A percentile compares a stretch with the other conserved stretches of the same genome.
Conservation (phyloP, 805 yeast species). For the Allodekkera sacchari region DNA sequence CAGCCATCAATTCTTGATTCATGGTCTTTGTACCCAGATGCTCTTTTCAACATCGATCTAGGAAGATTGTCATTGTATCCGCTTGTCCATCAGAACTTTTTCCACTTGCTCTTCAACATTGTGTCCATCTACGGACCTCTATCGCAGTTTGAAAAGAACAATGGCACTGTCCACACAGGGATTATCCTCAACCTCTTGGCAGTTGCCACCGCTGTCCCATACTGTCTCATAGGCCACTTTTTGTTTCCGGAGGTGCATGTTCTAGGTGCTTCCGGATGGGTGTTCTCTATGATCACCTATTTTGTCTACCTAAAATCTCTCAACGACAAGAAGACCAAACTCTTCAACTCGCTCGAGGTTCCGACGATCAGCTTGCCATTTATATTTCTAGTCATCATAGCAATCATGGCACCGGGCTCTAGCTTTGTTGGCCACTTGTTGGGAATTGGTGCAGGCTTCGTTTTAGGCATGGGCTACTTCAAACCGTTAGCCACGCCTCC, state of each 20-base stretch:
- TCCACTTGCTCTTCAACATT: slow-evolving; percentile 57
- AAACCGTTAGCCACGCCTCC: slow-evolving; percentile 57
- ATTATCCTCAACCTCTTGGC: slow-evolving; percentile 67
- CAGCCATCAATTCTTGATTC: slow-evolving; percentile 22
- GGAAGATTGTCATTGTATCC: slow-evolving; percentile 64
- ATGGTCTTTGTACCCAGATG: slow-evolving; percentile 47
- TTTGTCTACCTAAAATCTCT: slow-evolving; percentile 35
- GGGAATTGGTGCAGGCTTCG: slow-evolving; percentile 60
- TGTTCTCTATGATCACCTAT: slow-evolving; percentile 58
- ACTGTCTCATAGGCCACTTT: slow-evolving; percentile 40
- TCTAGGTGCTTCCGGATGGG: slow-evolving; percentile 68
- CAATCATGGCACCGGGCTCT: slow-evolving; percentile 53
- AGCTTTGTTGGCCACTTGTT: slow-evolving; percentile 70
- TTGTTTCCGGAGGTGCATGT: slow-evolving; percentile 44
- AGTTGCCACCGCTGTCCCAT: slow-evolving; percentile 57
- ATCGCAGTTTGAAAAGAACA: slow-evolving; percentile 54
- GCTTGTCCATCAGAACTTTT: slow-evolving; percentile 50
- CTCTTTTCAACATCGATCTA: slow-evolving; percentile 38
- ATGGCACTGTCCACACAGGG: slow-evolving; percentile 85
- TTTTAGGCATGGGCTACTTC: slow-evolving; percentile 49
- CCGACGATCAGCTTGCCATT: slow-evolving; percentile 60
- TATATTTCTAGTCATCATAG: slow-evolving; percentile 36
- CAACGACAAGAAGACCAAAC: slow-evolving; percentile 9
- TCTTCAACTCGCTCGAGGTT: slow-evolving; percentile 30
- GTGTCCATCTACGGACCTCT: slow-evolving; percentile 51